Evolutionary conservation across 1,284 basidiomycete genomes (phyloP).

Genomic region (Cutaneotrichosporon mucoides): DNA sequence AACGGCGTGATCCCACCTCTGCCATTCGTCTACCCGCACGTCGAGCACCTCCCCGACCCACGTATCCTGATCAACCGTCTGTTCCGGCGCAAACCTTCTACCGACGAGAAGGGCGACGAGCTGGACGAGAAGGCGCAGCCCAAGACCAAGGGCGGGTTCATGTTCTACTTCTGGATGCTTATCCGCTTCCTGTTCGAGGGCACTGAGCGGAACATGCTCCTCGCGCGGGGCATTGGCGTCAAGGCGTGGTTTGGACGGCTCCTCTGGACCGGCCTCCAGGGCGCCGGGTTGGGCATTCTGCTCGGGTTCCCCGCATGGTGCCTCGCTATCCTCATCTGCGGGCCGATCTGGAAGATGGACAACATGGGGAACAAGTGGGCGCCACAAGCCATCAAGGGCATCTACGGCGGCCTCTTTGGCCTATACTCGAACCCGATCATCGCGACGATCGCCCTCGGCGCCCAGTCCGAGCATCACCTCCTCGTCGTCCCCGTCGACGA

Average conservation of each 20-base stretch:
- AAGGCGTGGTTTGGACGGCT: slow-evolving; percentile 34
- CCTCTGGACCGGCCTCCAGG: slow-evolving; percentile 44
- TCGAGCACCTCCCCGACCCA: slow-evolving; percentile 47
- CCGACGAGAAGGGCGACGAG: neutral
- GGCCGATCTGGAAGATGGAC: slow-evolving; percentile 42
- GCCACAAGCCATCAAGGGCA: slow-evolving; percentile 47
- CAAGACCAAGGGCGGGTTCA: neutral
- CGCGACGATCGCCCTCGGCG: slow-evolving; percentile 45
- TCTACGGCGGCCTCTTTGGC: slow-evolving; percentile 46
- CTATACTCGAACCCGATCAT: slow-evolving; percentile 50
- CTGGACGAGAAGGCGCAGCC: slow-evolving; percentile 1
- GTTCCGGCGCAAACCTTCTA: slow-evolving; percentile 8
- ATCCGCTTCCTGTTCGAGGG: slow-evolving; percentile 50
- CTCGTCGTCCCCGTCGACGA: slow-evolving; percentile 29
- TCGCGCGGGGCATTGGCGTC: slow-evolving; percentile 18
- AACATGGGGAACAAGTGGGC: slow-evolving; percentile 47
- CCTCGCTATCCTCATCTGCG: slow-evolving; percentile 45
- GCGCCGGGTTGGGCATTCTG: slow-evolving; percentile 42
- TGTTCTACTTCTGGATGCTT: slow-evolving; percentile 43
- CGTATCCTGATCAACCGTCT: slow-evolving; percentile 18
- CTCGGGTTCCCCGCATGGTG: slow-evolving; percentile 48
- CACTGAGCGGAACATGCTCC: slow-evolving; percentile 47
- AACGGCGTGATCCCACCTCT: slow-evolving; percentile 40
- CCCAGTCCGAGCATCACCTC: slow-evolving; percentile 48
- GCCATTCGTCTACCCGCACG: slow-evolving; percentile 49